A percentile compares a stretch with the other conserved stretches of the same genome.
Conservation (phyloP, 2,329 filamentous ascomycete species). For the Penicillium rolfsii region DNA sequence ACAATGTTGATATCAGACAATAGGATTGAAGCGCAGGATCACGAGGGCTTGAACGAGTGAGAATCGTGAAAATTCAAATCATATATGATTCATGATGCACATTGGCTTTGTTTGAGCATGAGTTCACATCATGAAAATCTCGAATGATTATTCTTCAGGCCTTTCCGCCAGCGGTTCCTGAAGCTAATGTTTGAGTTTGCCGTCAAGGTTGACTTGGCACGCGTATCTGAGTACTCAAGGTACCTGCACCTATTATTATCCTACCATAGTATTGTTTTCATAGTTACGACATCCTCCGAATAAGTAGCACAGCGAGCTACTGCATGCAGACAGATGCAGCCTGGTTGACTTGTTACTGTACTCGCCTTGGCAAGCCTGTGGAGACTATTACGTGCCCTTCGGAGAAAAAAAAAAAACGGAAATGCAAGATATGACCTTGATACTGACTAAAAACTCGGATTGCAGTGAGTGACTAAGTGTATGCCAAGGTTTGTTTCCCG, state of each 20-base stretch:
- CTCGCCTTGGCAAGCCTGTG: neutral
- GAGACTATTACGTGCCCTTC: neutral
- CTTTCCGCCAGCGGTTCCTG: constrained; percentile 15
- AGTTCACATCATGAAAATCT: too few species aligned
- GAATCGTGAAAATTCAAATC: neutral
- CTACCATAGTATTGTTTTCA: neutral
- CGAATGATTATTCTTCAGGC: neutral
- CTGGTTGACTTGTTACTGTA: neutral
- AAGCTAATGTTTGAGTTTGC: constrained; percentile 7
- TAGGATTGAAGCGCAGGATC: neutral
- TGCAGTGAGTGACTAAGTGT: too few species aligned
- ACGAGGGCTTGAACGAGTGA: neutral
- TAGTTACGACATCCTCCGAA: neutral
- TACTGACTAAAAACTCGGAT: neutral
- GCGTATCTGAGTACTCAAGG: neutral
- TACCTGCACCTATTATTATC: neutral
- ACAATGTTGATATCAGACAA: neutral
- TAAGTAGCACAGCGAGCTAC: neutral
- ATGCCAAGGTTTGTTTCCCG: neutral
- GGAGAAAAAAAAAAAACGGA: constrained; percentile 1
- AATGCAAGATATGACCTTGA: neutral
- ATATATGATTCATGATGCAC: neutral
- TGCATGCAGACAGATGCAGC: neutral
- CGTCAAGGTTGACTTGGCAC: constrained; percentile 10
- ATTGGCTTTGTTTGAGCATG: neutral